Conservation (phyloP, 1,284 basidiomycete genomes). For the Trametes hirsuta region DNA sequence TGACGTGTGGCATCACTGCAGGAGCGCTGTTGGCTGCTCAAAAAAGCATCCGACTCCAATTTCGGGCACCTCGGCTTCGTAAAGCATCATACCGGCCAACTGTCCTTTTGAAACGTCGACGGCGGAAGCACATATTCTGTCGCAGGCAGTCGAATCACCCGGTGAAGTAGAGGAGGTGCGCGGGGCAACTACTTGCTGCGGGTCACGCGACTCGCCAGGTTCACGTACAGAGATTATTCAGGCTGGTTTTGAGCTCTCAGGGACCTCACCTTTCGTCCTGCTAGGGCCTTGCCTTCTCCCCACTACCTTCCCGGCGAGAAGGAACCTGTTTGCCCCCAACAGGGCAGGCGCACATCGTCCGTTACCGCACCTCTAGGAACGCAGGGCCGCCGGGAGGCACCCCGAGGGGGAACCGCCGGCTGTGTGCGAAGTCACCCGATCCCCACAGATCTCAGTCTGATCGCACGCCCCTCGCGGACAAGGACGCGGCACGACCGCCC, state of each 20-base stretch:
- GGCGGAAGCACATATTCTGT: too few relatives aligned
- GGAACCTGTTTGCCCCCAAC: neutral
- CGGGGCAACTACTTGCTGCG: neutral
- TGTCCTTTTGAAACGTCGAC: too few relatives aligned
- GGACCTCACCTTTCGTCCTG: neutral
- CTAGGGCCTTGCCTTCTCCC: neutral
- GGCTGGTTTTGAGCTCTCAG: neutral
- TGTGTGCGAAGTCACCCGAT: conserved; percentile 1
- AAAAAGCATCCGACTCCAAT: neutral
- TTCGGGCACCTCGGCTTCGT: neutral
- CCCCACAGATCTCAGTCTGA: conserved; percentile 6
- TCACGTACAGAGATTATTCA: too few relatives aligned
- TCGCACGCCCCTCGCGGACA: conserved; percentile 12
- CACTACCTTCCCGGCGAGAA: neutral
- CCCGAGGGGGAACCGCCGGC: neutral
- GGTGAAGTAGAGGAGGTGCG: neutral
- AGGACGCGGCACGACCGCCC: neutral
- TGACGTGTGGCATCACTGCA: neutral
- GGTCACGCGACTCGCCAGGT: neutral
- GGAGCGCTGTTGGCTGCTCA: neutral
- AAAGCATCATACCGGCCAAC: neutral
- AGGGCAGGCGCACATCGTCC: neutral
- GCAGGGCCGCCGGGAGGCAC: neutral
- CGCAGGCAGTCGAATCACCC: too few relatives aligned
- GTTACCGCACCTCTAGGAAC: neutral